A percentile compares a stretch with the other conserved stretches of the same genome.
Evolutionary conservation across 2,329 filamentous ascomycete species (phyloP).

Genomic region (Monilinia vaccinii-corymbosi): DNA sequence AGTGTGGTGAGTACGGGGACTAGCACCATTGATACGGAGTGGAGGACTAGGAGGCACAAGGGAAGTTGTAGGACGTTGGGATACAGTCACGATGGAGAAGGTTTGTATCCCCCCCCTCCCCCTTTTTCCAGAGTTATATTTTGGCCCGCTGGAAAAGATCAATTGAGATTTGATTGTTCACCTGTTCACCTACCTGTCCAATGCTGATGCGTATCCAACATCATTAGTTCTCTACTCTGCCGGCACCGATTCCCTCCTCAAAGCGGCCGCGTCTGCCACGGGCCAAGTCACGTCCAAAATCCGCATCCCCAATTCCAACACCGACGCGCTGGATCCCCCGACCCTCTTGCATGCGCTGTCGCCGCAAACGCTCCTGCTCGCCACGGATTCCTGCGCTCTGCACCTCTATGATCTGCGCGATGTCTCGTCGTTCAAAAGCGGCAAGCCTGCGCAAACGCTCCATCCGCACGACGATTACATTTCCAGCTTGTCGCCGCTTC

Average conservation of each 20-base stretch:
- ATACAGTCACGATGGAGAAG: constrained; percentile 69
- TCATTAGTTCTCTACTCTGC: constrained; percentile 54
- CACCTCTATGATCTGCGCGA: constrained; percentile 80
- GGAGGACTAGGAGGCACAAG: constrained; percentile 85
- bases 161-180: background rate
- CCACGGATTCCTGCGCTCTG: constrained; percentile 80
- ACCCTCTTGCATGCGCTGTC: constrained; percentile 76
- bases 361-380: constrained; percentile 79
- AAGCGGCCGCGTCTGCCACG: constrained; percentile 47
- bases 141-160: too few relatives aligned
- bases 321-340: constrained; percentile 52
- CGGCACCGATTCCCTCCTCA: constrained; percentile 50
- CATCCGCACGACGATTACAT: constrained; percentile 90
- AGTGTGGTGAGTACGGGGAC: constrained; percentile 52
- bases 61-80: constrained; percentile 79
- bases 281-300: constrained; percentile 75
- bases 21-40: constrained; percentile 70
- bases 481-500: constrained; percentile 76
- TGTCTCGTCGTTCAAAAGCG: constrained; percentile 40
- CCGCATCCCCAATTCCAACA: constrained; percentile 48
- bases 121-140: background rate
- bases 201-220: background rate
- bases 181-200: constrained; percentile 7
- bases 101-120: constrained; percentile 38
- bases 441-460: constrained; percentile 68